Evolutionary conservation across 768 basidiomycete species (phyloP).

Genomic region (Podaxis sp.): DNA sequence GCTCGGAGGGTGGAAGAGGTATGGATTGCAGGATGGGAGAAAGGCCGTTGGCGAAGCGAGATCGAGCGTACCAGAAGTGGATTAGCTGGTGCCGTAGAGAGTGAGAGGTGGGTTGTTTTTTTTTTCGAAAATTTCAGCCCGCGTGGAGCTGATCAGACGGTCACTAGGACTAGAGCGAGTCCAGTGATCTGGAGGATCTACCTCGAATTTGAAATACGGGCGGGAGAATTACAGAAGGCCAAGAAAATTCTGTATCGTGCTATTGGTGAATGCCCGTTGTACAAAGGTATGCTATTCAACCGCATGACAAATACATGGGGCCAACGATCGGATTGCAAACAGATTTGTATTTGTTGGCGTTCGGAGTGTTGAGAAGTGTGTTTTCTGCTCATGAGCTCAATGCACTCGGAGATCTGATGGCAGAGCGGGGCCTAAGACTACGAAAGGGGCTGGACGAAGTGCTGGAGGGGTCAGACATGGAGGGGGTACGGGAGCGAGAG

Average conservation of each 20-base stretch:
- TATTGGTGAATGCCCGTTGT: conserved; percentile 69
- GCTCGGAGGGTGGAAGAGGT: conserved; percentile 62
- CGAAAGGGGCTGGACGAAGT: conserved; percentile 60
- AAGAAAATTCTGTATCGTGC: conserved; percentile 76
- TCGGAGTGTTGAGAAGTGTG: conserved; percentile 62
- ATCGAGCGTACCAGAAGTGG: conserved; percentile 68
- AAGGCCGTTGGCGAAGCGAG: conserved; percentile 67
- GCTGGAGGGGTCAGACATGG: conserved; percentile 36
- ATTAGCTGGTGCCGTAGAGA: conserved; percentile 58
- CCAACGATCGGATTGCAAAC: conserved; percentile 8
- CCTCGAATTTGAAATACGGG: conserved; percentile 74
- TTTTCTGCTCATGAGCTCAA: conserved; percentile 62
- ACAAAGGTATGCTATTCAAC: conserved; percentile 57
- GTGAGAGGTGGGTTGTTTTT: conserved; percentile 54
- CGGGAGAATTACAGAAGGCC: conserved; percentile 54
- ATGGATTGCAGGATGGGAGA: conserved; percentile 82
- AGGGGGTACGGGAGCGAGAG: conserved; percentile 25
- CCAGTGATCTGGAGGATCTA: conserved; percentile 70
- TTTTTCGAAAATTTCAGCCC: not conserved
- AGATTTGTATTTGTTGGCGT: conserved; percentile 81
- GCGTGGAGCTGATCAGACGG: not conserved
- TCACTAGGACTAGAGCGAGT: conserved; percentile 60
- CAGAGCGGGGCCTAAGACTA: conserved; percentile 67
- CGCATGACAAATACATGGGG: not conserved
- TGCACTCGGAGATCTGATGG: conserved; percentile 70